Base-by-base conservation (phyloP, 1,284 basidiomycete genomes). In the Violaceomyces palustris region DNA sequence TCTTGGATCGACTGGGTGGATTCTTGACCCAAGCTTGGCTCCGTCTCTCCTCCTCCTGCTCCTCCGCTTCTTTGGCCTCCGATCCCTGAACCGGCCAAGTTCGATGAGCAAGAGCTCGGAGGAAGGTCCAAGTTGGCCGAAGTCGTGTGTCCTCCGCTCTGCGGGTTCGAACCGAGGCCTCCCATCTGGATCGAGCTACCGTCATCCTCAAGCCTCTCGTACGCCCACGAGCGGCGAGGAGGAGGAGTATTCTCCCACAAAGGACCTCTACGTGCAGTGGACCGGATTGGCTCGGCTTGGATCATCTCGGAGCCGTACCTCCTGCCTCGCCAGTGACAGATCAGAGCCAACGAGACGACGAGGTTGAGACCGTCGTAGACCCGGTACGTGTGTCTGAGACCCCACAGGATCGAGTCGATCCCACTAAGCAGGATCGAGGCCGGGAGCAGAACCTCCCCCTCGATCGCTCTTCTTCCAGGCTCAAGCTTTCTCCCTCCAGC, bases 341-440 rank as follows among this genome's bases (percentile, higher is more conserved):
- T 26, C 7, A 42, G 40, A 4, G 54, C 33, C 10, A 59, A 10
- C 1, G 34, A 31, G n/a, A 39, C 46, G 6, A 61, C 38, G 2
- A 39, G 39, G 8, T 55, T 44, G 40, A 63, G 45, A 0, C 45
- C 48, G 5, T 66, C 63, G 12, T 60, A 58, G 9, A 43, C 46
- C 9, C 48, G 25, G 26, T 61, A 66, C 6, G 57, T 47, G 31
- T 50, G 63, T n/a, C 63, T 38, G 18, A 63, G 45, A 3, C 63
- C 63, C 39, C 48, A 61, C 15, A 61, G 42, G 5, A 65, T 25
- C 11, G 53, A 48, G 14, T 49, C 40, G 48, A 47, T 3, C 39
- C 50, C 9, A 61, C 41, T 1, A 36, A n/a, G 6, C 49, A n/a
- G n/a, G n/a, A n/a, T 45, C 26, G 60, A 61, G 15, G 51, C 43